phyloP scores from a whole-genome alignment of 768 basidiomycete species.

The Lactarius sanguifluus region DNA sequence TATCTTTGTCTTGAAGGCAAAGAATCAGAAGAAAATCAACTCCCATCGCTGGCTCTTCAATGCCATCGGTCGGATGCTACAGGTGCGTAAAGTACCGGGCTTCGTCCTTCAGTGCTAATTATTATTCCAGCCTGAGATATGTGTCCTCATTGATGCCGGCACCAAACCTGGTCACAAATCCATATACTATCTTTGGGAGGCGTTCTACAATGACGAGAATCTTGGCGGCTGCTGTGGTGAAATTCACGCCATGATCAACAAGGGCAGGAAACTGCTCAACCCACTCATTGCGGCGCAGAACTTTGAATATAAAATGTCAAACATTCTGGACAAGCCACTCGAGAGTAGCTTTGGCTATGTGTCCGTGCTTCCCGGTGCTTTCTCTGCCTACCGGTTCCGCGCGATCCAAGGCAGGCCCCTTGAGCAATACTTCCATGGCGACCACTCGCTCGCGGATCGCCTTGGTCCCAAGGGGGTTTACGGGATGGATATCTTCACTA shows the following conservation, averaged over 20 bases:
- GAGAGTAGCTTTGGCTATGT: constrained; percentile 97
- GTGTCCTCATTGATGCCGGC: constrained; percentile 91
- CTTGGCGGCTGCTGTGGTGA: constrained; percentile 91
- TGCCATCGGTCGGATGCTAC: constrained; percentile 78
- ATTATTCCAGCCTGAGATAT: constrained; percentile 73
- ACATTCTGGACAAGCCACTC: constrained; percentile 93
- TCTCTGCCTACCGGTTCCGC: constrained; percentile 93
- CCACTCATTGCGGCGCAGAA: constrained; percentile 94
- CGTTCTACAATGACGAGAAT: constrained; percentile 76
- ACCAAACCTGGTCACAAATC: constrained; percentile 97
- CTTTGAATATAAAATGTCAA: constrained; percentile 98
- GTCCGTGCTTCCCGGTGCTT: constrained; percentile 93
- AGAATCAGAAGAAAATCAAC: constrained; percentile 96
- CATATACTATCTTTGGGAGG: constrained; percentile 94
- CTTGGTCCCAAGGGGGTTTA: constrained; percentile 92
- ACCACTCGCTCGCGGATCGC: constrained; percentile 87
- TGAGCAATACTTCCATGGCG: constrained; percentile 85
- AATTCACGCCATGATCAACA: constrained; percentile 96
- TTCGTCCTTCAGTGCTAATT: neutral
- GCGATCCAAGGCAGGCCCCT: constrained; percentile 89
- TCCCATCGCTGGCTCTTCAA: constrained; percentile 97
- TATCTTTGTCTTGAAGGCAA: constrained; percentile 87
- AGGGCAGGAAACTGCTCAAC: constrained; percentile 87
- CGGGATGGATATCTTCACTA: constrained; percentile 96
- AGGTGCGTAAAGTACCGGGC: constrained; percentile 44